Base-by-base conservation (phyloP, 148 eudicot species). In the Polygonum maritimum region DNA sequence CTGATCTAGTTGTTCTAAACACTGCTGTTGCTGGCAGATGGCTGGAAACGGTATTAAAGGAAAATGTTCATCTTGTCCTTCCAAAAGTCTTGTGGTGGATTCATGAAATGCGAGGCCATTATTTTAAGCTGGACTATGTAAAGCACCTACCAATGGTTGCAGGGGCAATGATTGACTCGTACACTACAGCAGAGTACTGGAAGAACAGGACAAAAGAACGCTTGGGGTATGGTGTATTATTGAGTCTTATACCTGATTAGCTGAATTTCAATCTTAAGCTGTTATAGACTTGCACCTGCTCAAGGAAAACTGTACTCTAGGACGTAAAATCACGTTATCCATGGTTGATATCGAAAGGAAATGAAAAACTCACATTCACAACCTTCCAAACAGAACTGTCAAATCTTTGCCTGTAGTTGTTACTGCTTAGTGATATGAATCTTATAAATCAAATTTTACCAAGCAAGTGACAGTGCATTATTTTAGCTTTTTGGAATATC, bases 31-130 rank as follows among this genome's bases (percentile, higher is more conserved):
- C 99, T 82, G 99, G 99, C 77, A 92, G 92, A 87, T 95, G 99
- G 99, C 80, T 95, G 79, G 94, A 89, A 83, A 88, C 92, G 67
- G 99, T 95, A 67, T 88, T 95, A 36, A 91, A 92, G 83, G 96
- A 92, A 78, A 84, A 88, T 82, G 97, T 91, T 38, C 85, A 89
- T 80, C 94, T 74, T 62, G 94, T 95, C 63, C 94, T 92, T 74
- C 99, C 99, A 69, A 95, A 95, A 89, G 85, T 95, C 62, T 87
- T 95, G 80, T 95, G 99, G 99, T 95, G 99, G 99, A 95, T 95
- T 78, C 99, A 95, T 87, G 99, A 95, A 83, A 95, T 95, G 99
- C 92, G 99, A 60, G 99, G 99, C 71, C 98, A 95, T 88, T 95
- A 95, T 83, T 95, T 95, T 82, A 95, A 84, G 85, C 79, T 92